These are phyloP conservation scores for Solanum microdontum DNA, from an alignment of 257 asterid species.

Conservation along the genomic window DNA sequence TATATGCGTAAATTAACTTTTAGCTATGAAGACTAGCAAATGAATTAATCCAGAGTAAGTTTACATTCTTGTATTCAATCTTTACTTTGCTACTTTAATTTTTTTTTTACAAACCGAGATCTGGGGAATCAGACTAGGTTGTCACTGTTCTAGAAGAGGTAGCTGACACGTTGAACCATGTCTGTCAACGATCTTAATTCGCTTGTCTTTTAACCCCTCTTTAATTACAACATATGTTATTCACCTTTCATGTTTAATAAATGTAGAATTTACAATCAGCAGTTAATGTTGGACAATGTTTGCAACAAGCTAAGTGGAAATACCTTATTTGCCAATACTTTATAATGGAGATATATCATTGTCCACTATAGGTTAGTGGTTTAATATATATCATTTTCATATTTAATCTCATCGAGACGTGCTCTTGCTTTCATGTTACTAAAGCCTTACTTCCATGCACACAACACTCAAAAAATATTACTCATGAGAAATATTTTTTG, in stretches of 20 bases:
- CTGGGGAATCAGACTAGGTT: no score
- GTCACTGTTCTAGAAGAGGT: no score
- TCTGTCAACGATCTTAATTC: neutral
- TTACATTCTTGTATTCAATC: neutral
- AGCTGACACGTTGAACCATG: no score
- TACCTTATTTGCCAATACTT: slow-evolving; percentile 1
- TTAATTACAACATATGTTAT: neutral
- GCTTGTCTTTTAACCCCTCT: neutral
- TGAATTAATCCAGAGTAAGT: neutral
- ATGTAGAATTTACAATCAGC: neutral
- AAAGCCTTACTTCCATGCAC: neutral
- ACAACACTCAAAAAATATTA: neutral
- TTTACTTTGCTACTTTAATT: neutral
- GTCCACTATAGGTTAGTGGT: slow-evolving; percentile 10
- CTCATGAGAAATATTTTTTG: neutral
- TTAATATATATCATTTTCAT: no score
- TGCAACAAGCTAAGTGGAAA: slow-evolving; percentile 9
- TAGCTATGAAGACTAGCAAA: neutral
- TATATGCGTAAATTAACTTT: neutral
- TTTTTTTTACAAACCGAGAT: neutral
- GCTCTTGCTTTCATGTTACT: neutral
- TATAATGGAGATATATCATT: slow-evolving; percentile 4
- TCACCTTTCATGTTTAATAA: neutral
- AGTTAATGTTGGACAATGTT: neutral
- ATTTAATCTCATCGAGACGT: no score